Base-by-base conservation (phyloP, 1,284 basidiomycete genomes). In the Kwoniella shivajii region DNA sequence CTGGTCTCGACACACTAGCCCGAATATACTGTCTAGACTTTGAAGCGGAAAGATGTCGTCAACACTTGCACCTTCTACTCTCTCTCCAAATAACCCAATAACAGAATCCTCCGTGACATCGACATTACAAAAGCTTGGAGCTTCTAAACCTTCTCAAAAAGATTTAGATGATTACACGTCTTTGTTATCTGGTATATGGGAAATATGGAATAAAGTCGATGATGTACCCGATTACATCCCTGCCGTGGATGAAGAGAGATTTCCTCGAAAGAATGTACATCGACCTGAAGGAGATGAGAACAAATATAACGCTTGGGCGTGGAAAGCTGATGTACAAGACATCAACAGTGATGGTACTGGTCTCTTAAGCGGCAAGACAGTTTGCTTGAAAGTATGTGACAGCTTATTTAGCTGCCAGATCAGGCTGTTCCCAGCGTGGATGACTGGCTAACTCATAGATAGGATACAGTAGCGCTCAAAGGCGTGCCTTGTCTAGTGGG, bases 201-300 rank as follows among this genome's bases (percentile, higher is more conserved):
- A 71, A 57, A 50, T 66, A 14, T 71, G 66, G 66, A 59, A 71
- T 58, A 54, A 54, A 27, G 57, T 72, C 18, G 60, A 66, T 29
- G 34, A 51, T 13, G 62, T 66, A 62, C 64, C 63, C n/a, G 71
- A 72, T 57, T 71, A 72, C 26, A 61, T 68, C 3, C 67, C 68
- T 4, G 9, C 11, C 3, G 65, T 68, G 0, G 68, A 68, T 30
- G 63, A 65, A 11, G 50, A 60, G 33, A 54, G 65, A n/a, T 71
- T 64, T 39, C 65, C 67, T 3, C 54, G 68, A 6, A 56, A 54
- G 27, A 48, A 69, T 10, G 57, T 69, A 4, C 56, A 61, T 26
- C 41, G 54, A 2, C 58, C 67, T 11, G 45, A 16, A 6, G 43
- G 18, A 4, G 62, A 57, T n/a, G 65, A 64, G 29, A 72, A 72